Conservation (phyloP, 805 yeast genomes). For the Kuraishia floccosa region DNA sequence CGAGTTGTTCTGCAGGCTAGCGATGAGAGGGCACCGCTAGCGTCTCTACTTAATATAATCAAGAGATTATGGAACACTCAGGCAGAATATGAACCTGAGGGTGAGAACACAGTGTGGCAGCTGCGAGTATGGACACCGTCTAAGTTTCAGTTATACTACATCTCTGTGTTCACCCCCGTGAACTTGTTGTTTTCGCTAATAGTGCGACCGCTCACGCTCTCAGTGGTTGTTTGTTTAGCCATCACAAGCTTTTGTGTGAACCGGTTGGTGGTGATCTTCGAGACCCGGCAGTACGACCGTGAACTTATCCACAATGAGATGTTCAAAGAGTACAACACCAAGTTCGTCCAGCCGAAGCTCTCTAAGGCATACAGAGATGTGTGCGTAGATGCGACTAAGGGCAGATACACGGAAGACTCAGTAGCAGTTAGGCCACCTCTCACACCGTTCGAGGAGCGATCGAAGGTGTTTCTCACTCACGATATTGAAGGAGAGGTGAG, state of each 20-base stretch:
- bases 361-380: constrained; percentile 45
- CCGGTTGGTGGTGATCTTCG: constrained; percentile 29
- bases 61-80: too few species aligned
- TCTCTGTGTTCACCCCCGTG: constrained; percentile 50
- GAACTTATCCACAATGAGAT: constrained; percentile 48
- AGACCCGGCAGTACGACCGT: constrained; percentile 42
- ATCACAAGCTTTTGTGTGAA: constrained; percentile 25
- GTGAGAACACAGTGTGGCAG: constrained; percentile 1
- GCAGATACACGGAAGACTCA: constrained; percentile 6
- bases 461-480: constrained; percentile 39
- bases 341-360: constrained; percentile 49
- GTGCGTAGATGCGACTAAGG: constrained; percentile 43
- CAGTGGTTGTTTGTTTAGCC: constrained; percentile 17
- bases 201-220: constrained; percentile 8
- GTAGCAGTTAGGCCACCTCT: constrained; percentile 18
- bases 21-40: too few species aligned
- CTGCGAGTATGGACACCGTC: constrained; percentile 61
- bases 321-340: constrained; percentile 49
- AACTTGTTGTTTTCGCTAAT: constrained; percentile 27
- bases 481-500: constrained; percentile 15
- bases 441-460: constrained; percentile 13
- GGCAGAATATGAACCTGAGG: too few species aligned
- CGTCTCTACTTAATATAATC: too few species aligned
- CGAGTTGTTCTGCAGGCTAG: too few species aligned
- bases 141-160: constrained; percentile 37